Evolutionary conservation across 2,329 filamentous ascomycete genomes (phyloP).

Genomic region (Colletotrichum endophyticum): DNA sequence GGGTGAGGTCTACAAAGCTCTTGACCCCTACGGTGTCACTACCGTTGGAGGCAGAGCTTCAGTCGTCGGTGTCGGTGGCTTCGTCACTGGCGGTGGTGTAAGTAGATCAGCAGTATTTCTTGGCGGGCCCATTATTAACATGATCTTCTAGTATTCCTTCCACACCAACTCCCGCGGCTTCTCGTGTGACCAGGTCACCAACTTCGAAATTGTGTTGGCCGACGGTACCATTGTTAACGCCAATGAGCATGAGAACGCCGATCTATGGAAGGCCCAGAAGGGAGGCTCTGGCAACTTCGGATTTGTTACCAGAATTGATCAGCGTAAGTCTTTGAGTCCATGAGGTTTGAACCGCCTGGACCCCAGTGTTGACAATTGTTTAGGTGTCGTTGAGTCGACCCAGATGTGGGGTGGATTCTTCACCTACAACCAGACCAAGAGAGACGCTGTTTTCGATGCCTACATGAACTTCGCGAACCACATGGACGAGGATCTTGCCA

Average conservation of each 20-base stretch:
- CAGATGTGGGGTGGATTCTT: conserved; percentile 32
- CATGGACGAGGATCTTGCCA: conserved; percentile 27
- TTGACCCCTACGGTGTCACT: conserved; percentile 22
- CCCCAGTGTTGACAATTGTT: not conserved
- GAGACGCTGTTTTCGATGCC: conserved; percentile 27
- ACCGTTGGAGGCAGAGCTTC: conserved; percentile 27
- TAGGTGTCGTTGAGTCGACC: conserved; percentile 14
- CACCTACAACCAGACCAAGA: conserved; percentile 27
- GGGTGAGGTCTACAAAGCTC: conserved; percentile 24
- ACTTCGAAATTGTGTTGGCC: conserved; percentile 49
- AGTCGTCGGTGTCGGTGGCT: conserved; percentile 29
- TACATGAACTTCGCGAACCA: conserved; percentile 31
- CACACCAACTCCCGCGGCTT: conserved; percentile 37
- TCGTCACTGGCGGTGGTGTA: conserved; percentile 25
- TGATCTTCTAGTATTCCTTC: conserved; percentile 27
- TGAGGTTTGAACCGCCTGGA: not conserved
- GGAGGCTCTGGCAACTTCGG: conserved; percentile 52
- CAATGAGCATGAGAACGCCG: conserved; percentile 37
- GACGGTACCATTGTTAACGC: conserved; percentile 45
- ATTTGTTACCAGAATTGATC: conserved; percentile 34
- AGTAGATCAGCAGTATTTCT: not conserved
- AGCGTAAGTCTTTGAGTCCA: not conserved
- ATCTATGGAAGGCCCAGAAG: conserved; percentile 50
- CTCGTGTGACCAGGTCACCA: conserved; percentile 45
- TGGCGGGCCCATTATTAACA: not conserved